phyloP scores from a whole-genome alignment of 345 rosid genomes.

The Lepidium didymum region DNA sequence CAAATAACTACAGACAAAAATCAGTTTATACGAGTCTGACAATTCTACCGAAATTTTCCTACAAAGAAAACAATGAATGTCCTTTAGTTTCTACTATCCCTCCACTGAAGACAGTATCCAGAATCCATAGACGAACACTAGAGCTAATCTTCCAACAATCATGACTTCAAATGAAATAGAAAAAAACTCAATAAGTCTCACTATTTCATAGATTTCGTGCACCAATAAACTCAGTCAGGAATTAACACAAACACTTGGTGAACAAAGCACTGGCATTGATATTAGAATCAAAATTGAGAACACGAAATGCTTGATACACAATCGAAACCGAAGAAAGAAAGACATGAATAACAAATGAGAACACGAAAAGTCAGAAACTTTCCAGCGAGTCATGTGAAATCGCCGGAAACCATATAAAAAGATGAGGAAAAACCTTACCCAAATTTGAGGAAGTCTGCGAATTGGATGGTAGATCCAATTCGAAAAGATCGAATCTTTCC shows the following conservation, averaged over 20 bases:
- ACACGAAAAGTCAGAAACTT: background rate
- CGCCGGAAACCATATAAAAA: background rate
- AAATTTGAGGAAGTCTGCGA: background rate
- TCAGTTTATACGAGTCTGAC: background rate
- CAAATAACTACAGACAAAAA: background rate
- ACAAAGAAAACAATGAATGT: background rate
- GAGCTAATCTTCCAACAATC: background rate
- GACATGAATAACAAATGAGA: background rate
- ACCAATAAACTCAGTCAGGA: background rate
- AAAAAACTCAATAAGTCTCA: background rate
- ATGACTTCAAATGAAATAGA: background rate
- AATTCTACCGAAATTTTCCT: background rate
- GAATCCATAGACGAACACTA: background rate
- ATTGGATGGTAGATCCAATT: background rate
- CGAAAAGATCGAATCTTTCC: background rate
- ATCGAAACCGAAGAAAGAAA: background rate
- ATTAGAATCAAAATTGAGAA: background rate
- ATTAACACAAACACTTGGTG: slow-evolving; percentile 27
- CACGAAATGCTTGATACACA: background rate
- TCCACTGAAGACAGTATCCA: background rate
- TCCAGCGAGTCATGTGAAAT: background rate
- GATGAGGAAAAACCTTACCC: background rate
- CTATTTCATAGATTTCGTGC: background rate
- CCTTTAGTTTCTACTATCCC: background rate
- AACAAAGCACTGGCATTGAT: background rate